phyloP scores from a whole-genome alignment of 768 basidiomycete species.

The Clathrus columnatus region DNA sequence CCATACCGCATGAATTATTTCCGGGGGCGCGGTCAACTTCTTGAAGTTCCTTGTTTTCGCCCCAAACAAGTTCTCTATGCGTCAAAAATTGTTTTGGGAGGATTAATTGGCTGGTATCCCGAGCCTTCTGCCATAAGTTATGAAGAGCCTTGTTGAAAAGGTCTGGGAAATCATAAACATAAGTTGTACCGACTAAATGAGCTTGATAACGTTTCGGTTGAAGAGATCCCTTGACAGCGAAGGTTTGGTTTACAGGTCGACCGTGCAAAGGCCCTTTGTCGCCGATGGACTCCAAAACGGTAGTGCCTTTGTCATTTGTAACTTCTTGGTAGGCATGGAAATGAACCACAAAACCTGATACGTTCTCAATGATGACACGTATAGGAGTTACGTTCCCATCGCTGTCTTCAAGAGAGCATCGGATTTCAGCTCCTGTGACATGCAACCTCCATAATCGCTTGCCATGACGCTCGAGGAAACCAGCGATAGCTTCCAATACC shows the following conservation, averaged over 20 bases:
- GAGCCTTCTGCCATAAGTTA: constrained; percentile 80
- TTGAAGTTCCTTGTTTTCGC: constrained; percentile 83
- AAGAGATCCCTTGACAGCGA: constrained; percentile 95
- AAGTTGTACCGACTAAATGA: constrained; percentile 95
- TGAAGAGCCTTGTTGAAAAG: constrained; percentile 96
- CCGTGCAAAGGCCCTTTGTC: constrained; percentile 95
- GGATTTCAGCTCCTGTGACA: constrained; percentile 95
- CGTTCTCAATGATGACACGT: constrained; percentile 97
- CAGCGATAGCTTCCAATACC: constrained; percentile 93
- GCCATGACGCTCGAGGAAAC: constrained; percentile 98
- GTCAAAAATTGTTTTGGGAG: constrained; percentile 73
- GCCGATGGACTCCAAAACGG: constrained; percentile 95
- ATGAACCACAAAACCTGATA: constrained; percentile 97
- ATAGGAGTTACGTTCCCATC: constrained; percentile 95
- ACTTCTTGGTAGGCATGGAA: constrained; percentile 98
- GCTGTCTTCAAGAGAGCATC: constrained; percentile 87
- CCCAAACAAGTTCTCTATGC: constrained; percentile 85
- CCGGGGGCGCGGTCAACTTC: constrained; percentile 92
- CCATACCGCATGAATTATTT: constrained; percentile 95
- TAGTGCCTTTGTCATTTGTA: constrained; percentile 88
- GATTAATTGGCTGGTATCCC: constrained; percentile 52
- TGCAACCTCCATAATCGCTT: constrained; percentile 97
- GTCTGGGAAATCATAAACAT: constrained; percentile 99
- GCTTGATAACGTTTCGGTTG: constrained; percentile 99
- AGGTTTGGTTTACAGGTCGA: constrained; percentile 87